Base-by-base conservation (phyloP, 176 grass and related monocot species). In the Lolium multiflorum region DNA sequence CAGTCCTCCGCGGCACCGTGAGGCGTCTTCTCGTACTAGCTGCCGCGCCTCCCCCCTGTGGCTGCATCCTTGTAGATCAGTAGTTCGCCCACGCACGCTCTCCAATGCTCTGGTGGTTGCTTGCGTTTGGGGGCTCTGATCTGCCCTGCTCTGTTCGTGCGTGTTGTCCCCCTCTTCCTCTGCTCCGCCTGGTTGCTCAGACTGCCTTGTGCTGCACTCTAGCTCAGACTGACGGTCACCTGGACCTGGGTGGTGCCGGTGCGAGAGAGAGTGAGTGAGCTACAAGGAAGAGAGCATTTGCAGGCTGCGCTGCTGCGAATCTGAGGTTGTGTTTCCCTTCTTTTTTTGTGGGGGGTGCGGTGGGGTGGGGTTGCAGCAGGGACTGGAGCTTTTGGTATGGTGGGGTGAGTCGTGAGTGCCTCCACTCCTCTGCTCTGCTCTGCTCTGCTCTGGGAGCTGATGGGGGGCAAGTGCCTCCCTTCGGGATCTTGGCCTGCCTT, bases 1-100 rank as follows among this genome's bases (percentile, higher is more conserved):
- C 35, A 0, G 12, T 21, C 17, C 77, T 24, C 70, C 90, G 89
- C 5, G 80, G 83, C 78, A 90, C 81, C 64, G 89, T 79, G 1
- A 88, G 79, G 64, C 92, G 95, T 80, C 92, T 92, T 51, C 89
- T 85, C 28, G 93, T 64, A 24, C 50, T 74, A 35, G 63, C 15
- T 8, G 21, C 10, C 11, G 71, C 16, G 47, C 25, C 48, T 37
- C 38, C 86, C 16, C 52, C 71, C 71, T 85, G 55, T 64, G 81
- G 55, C 76, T 91, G 74, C 88, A 90, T 94, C 47, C 68, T 86
- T 35, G 54, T 44, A 68, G 65, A 68, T 18, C 17, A 11, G 61
- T 18, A 70, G 66, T 20, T 43, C 77, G 26, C 71, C 44, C 69
- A 35, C 55, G 74, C 69, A 31, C 55, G 75, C 64, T 35, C 84